phyloP scores from a whole-genome alignment of 495 filamentous ascomycete species.

The Opeltia flavorubescens region DNA sequence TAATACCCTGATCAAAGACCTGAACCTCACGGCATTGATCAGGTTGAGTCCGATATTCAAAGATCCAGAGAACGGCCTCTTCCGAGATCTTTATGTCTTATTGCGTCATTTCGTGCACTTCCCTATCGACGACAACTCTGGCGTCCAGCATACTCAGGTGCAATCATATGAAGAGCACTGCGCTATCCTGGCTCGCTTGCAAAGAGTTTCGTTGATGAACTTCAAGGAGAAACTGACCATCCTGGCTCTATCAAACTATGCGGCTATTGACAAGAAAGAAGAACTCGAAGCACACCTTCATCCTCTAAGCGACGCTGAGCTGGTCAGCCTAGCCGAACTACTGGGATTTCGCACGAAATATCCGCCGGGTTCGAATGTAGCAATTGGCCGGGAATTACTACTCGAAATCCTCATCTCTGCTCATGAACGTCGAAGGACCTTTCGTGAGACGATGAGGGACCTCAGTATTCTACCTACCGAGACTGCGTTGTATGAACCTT shows the following conservation, averaged over 20 bases:
- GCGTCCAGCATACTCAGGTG: conserved; percentile 52
- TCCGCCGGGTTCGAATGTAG: conserved; percentile 51
- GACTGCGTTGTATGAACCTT: conserved; percentile 63
- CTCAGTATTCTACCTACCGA: conserved; percentile 75
- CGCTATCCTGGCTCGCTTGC: conserved; percentile 58
- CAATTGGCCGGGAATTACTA: conserved; percentile 50
- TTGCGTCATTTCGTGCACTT: conserved; percentile 79
- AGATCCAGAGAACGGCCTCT: conserved; percentile 55
- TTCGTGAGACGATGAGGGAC: conserved; percentile 62
- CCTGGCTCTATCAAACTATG: conserved; percentile 84
- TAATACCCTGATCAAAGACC: conserved; percentile 79
- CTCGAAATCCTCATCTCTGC: conserved; percentile 63
- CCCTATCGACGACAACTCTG: conserved; percentile 81
- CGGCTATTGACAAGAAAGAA: conserved; percentile 60
- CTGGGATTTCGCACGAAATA: conserved; percentile 73
- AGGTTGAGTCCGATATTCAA: conserved; percentile 66
- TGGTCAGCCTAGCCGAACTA: conserved; percentile 49
- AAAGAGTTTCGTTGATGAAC: conserved; percentile 64
- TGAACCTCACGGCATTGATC: conserved; percentile 76
- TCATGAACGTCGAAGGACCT: conserved; percentile 67
- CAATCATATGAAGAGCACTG: conserved; percentile 73
- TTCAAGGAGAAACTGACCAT: conserved; percentile 87
- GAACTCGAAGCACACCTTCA: conserved; percentile 71
- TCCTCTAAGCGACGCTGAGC: conserved; percentile 55
- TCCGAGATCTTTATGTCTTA: conserved; percentile 69